Conservation (phyloP, 495 filamentous ascomycete genomes). For the Delitschia confertaspora region DNA sequence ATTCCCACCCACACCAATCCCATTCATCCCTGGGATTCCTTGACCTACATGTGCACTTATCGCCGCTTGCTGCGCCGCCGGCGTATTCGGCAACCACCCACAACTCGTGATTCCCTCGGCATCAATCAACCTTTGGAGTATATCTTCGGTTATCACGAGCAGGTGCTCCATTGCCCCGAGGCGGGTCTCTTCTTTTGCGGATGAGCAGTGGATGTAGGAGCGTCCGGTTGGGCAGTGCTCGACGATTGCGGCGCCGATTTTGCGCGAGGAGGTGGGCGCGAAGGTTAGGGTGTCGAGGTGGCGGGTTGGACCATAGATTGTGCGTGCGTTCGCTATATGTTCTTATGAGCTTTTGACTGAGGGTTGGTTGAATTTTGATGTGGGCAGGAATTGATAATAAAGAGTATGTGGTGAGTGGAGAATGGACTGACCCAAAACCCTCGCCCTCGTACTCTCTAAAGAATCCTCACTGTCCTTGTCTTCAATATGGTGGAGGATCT, state of each 20-base stretch:
- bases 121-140: constrained; percentile 14
- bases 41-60: too few species aligned
- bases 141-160: constrained; percentile 24
- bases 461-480: constrained; percentile 21
- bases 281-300: constrained; percentile 21
- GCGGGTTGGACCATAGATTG: constrained; percentile 23
- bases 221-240: constrained; percentile 19
- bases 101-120: constrained; percentile 18
- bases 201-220: constrained; percentile 23
- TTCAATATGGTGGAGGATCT: constrained; percentile 25
- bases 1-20: neutral
- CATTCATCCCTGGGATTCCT: too few species aligned
- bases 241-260: constrained; percentile 23
- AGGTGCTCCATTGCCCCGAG: constrained; percentile 21
- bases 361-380: neutral
- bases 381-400: neutral
- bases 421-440: constrained; percentile 15
- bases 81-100: constrained; percentile 23
- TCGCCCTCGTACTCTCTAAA: constrained; percentile 12
- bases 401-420: neutral
- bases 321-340: constrained; percentile 18
- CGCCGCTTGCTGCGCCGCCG: constrained; percentile 13
- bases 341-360: neutral
- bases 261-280: constrained; percentile 14
- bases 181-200: constrained; percentile 17